Evolutionary conservation across 208 protist species (phyloP), one percentile per base, ranked within the genome.

Genomic region (Acanthamoeba sp.): DNA sequence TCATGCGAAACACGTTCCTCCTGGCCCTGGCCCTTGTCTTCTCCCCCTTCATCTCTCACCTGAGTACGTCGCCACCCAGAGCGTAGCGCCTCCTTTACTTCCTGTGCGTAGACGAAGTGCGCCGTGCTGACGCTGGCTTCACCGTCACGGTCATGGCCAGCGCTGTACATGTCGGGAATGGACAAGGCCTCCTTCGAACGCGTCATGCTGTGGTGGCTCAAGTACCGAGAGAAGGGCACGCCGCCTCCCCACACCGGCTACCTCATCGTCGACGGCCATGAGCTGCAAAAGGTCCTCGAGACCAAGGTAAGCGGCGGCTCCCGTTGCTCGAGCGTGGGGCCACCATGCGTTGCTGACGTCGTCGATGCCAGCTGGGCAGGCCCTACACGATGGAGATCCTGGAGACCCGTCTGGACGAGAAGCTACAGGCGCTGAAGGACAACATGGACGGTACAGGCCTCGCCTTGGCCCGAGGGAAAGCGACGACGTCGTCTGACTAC

Each of bases 361-460:
- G 52, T 10, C 0, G 45, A 29, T 71, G 7, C 20, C 64, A 85
- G 76, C 38, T 85, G 20, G 76, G 76, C 76, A 27, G 38, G 24
- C 76, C 76, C 20, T 57, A 59, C n/a, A 85, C 76, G 10, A 85
- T 85, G 42, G 76, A 85, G 48, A 27, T 85, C 5, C 45, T 85
- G 45, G 76, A 85, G 5, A 40, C 76, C 5, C 22, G 40, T 22
- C 22, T 52, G 42, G 27, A 32, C 1, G 76, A 85, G n/a, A 85
- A 85, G n/a, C 3, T 57, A 3, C 7, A 85, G 20, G 48, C 45
- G 4, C 48, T 85, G 29, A 3, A 2, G 2, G 76, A 50, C 20
- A 85, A 85, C 38, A 85, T 85, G 76, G 76, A 85, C 22, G 76
- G 76, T 85, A 59, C n/a, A n/a, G n/a, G n/a, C n/a, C n/a, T n/a